These are phyloP conservation scores for Bretziella fagacearum DNA, from an alignment of 2,329 filamentous ascomycete species.

Conservation along the genomic window DNA sequence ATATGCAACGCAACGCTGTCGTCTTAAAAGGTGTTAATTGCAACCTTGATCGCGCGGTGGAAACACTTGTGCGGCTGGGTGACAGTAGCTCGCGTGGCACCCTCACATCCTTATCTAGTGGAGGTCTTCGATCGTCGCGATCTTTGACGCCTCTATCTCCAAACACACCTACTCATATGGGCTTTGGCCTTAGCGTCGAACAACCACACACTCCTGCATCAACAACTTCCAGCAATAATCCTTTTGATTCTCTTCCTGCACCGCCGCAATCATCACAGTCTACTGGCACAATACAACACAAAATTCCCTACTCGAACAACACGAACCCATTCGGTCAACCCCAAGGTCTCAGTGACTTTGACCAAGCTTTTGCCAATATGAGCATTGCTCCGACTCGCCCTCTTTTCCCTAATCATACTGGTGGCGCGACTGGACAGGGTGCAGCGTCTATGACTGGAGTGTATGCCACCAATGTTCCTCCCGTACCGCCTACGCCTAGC, in stretches of 20 bases:
- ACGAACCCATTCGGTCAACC: constrained; percentile 55
- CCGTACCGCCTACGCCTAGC: constrained; percentile 49
- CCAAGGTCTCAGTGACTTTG: constrained; percentile 30
- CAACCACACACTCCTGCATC: constrained; percentile 24
- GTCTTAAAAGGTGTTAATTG: constrained; percentile 72
- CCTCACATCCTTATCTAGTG: background rate
- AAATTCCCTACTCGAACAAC: constrained; percentile 36
- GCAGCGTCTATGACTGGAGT: constrained; percentile 12
- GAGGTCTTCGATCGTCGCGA: constrained; percentile 28
- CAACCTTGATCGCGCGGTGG: constrained; percentile 71
- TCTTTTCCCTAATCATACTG: constrained; percentile 61
- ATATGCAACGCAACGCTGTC: constrained; percentile 63
- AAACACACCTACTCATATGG: constrained; percentile 19
- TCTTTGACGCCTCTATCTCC: constrained; percentile 38
- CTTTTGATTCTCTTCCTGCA: constrained; percentile 44
- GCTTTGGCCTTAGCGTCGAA: constrained; percentile 21
- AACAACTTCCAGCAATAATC: constrained; percentile 40
- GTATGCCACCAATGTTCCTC: constrained; percentile 36
- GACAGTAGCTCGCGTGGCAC: constrained; percentile 39
- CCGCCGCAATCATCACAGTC: constrained; percentile 48
- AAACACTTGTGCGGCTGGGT: constrained; percentile 67
- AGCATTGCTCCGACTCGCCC: constrained; percentile 41
- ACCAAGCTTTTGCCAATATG: constrained; percentile 59
- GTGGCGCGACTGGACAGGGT: constrained; percentile 34
- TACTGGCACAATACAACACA: constrained; percentile 42